Percentiles rank a stretch among this genome's conserved stretches.
Conservation (phyloP, 345 rosid species). For the Psidium guajava region DNA sequence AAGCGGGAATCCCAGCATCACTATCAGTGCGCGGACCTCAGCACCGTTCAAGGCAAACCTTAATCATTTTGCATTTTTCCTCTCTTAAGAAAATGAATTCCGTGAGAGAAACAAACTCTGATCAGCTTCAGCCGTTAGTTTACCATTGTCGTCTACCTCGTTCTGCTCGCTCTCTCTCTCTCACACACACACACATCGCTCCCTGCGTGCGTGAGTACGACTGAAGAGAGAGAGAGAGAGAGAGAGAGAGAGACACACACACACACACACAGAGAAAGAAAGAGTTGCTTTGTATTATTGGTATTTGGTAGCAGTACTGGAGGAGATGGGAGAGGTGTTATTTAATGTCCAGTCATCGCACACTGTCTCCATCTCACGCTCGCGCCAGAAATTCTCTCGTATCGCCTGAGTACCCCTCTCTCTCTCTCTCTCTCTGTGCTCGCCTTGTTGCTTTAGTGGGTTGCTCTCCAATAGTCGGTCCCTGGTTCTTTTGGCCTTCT, state of each 20-base stretch:
- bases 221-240: not conserved
- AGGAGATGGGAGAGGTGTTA: not conserved
- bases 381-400: not conserved
- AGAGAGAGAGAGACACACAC: no score
- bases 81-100: not conserved
- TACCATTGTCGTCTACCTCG: not conserved
- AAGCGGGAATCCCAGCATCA: not conserved
- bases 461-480: not conserved
- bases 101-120: not conserved
- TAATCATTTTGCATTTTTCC: not conserved
- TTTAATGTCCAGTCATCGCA: slow-evolving; percentile 3
- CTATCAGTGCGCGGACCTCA: not conserved
- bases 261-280: not conserved
- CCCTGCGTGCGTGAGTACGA: not conserved
- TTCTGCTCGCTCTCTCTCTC: not conserved
- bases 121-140: not conserved
- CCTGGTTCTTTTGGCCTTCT: not conserved
- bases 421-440: not conserved
- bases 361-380: not conserved
- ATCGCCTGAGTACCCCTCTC: not conserved
- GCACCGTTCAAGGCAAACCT: not conserved
- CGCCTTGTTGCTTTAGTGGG: not conserved
- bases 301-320: not conserved
- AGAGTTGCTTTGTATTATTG: not conserved
- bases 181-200: no score